Evolutionary conservation across 2,329 filamentous ascomycete species (phyloP).

Genomic region (Colletotrichum scovillei): DNA sequence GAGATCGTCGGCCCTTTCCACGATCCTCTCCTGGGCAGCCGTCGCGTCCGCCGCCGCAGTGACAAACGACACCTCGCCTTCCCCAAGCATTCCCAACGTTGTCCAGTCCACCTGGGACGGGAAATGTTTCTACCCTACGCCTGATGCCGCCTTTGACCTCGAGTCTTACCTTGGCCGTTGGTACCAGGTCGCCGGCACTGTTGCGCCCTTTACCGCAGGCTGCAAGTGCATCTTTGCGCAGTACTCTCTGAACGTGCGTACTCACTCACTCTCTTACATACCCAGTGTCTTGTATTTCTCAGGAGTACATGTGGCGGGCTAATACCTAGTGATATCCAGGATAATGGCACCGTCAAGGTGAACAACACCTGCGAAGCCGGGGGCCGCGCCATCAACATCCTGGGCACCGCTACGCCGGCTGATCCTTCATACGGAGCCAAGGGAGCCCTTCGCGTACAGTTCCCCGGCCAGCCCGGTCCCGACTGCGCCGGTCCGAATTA

Average conservation of each 20-base stretch:
- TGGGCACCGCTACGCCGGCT: slow-evolving; percentile 43
- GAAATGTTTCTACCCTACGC: slow-evolving; percentile 44
- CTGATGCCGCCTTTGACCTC: slow-evolving; percentile 43
- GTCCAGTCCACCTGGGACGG: slow-evolving; percentile 46
- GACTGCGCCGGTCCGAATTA: slow-evolving; percentile 47
- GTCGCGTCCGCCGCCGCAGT: slow-evolving; percentile 25
- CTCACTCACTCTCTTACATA: too few relatives aligned
- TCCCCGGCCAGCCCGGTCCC: slow-evolving; percentile 43
- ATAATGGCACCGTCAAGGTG: slow-evolving; percentile 45
- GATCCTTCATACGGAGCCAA: slow-evolving; percentile 42
- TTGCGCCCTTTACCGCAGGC: slow-evolving; percentile 43
- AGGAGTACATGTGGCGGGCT: too few relatives aligned
- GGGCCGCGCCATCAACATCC: slow-evolving; percentile 42
- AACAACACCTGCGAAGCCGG: slow-evolving; percentile 47
- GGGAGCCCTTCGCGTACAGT: slow-evolving; percentile 45
- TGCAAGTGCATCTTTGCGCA: slow-evolving; percentile 48
- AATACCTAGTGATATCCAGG: slow-evolving; percentile 30
- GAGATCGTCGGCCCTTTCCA: slow-evolving; percentile 17
- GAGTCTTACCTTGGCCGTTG: slow-evolving; percentile 46
- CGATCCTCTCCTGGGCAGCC: slow-evolving; percentile 26
- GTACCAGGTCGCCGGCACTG: slow-evolving; percentile 48
- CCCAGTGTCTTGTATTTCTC: too few relatives aligned
- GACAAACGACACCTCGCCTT: slow-evolving; percentile 27
- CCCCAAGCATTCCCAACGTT: slow-evolving; percentile 34
- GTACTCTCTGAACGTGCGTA: slow-evolving; percentile 45